Evolutionary conservation across 2,329 filamentous ascomycete species (phyloP).

Genomic region (Apiospora aurea): DNA sequence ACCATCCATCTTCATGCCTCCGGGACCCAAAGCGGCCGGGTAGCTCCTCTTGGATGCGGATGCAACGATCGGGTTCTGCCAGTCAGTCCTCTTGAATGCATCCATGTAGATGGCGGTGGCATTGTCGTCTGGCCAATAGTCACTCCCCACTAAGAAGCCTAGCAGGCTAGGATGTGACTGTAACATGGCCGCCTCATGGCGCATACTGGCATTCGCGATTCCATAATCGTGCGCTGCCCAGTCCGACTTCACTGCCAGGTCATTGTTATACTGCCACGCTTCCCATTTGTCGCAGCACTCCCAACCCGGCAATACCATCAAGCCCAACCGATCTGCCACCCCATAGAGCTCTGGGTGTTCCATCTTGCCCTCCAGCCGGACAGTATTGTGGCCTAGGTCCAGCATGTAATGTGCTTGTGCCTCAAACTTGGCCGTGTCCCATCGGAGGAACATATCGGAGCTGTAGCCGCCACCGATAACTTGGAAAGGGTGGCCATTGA

Average conservation of each 20-base stretch:
- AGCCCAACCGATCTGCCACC: constrained; percentile 62
- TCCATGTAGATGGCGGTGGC: constrained; percentile 61
- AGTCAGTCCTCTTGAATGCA: constrained; percentile 57
- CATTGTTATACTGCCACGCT: constrained; percentile 66
- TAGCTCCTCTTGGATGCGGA: constrained; percentile 64
- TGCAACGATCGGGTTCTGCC: constrained; percentile 63
- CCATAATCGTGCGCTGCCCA: constrained; percentile 63
- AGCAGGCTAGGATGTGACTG: constrained; percentile 67
- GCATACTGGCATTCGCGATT: constrained; percentile 61
- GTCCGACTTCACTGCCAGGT: constrained; percentile 49
- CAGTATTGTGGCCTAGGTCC: constrained; percentile 68
- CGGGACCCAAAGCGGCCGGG: constrained; percentile 57
- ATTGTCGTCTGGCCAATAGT: constrained; percentile 67
- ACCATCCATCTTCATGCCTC: constrained; percentile 71
- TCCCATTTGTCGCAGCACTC: constrained; percentile 76
- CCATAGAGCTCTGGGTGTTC: constrained; percentile 68
- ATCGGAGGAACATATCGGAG: constrained; percentile 68
- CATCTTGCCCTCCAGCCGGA: constrained; percentile 70
- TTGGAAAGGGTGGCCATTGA: constrained; percentile 66
- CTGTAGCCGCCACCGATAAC: constrained; percentile 67
- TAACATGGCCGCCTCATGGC: constrained; percentile 66
- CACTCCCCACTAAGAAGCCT: constrained; percentile 65
- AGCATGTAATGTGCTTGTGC: constrained; percentile 60
- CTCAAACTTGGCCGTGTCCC: constrained; percentile 54
- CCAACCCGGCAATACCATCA: constrained; percentile 70